These are phyloP conservation scores for Phytophthora boehmeriae DNA, from an alignment of 352 stramenopile species.

Conservation along the genomic window DNA sequence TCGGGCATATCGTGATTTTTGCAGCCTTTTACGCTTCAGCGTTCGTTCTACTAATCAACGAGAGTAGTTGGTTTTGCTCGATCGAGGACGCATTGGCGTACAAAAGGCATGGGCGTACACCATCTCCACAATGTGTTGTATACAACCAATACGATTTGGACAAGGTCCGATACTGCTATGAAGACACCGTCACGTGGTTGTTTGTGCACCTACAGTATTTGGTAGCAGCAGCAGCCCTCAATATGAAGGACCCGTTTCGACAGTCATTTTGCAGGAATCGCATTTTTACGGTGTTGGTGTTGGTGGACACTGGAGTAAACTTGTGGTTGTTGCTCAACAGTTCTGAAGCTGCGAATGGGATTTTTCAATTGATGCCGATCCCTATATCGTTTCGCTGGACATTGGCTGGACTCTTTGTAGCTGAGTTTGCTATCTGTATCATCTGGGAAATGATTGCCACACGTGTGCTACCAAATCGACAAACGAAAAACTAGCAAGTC, in stretches of 20 bases:
- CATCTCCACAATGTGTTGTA: conserved; percentile 29
- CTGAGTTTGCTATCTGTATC: conserved; percentile 22
- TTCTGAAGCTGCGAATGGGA: conserved; percentile 26
- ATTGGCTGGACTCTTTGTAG: conserved; percentile 42
- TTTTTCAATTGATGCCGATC: conserved; percentile 45
- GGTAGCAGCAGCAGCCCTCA: conserved; percentile 49
- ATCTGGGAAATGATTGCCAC: conserved; percentile 39
- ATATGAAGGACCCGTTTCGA: conserved; percentile 54
- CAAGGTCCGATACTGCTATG: conserved; percentile 31
- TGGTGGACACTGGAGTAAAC: conserved; percentile 27
- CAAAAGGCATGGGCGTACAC: background rate
- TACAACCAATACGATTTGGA: conserved; percentile 30
- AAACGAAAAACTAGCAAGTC: background rate
- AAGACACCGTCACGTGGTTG: conserved; percentile 53
- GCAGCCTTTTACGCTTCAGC: conserved; percentile 40
- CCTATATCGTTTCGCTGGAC: conserved; percentile 36
- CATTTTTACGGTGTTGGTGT: conserved; percentile 33
- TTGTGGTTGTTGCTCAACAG: conserved; percentile 43
- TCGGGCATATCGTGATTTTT: conserved; percentile 48
- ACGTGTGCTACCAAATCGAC: conserved; percentile 33
- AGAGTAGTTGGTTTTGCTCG: conserved; percentile 45
- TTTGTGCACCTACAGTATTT: conserved; percentile 55
- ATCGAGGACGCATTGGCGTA: conserved; percentile 31
- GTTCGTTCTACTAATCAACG: conserved; percentile 25
- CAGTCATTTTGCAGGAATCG: conserved; percentile 48